Percentiles rank a stretch among this genome's conserved stretches.
Evolutionary conservation across 495 filamentous ascomycete species (phyloP).

Genomic region (Penicillium coprophilum): DNA sequence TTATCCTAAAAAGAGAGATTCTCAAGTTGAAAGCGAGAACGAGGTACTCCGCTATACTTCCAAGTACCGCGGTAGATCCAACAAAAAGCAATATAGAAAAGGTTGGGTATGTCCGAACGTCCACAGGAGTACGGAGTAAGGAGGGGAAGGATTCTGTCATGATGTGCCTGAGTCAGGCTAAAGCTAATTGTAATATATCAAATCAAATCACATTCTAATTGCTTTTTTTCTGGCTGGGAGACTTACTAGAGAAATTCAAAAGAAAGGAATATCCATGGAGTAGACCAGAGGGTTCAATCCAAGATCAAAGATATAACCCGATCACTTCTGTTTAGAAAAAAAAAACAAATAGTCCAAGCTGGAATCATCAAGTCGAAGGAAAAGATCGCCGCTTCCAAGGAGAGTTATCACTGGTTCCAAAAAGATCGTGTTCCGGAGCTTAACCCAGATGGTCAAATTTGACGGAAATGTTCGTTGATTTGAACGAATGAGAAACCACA

Average conservation of each 20-base stretch:
- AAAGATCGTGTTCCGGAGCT: constrained; percentile 26
- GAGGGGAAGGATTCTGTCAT: constrained; percentile 17
- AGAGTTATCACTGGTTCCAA: constrained; percentile 24
- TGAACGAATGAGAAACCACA: background rate
- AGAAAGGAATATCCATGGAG: background rate
- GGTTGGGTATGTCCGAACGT: constrained; percentile 14
- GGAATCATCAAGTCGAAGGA: constrained; percentile 17
- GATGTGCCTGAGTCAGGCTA: constrained; percentile 30
- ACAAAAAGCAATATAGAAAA: background rate
- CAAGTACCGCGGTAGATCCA: background rate
- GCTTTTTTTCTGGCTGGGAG: too few relatives aligned
- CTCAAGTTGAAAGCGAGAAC: too few relatives aligned
- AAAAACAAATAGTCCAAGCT: constrained; percentile 7
- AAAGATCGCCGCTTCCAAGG: constrained; percentile 23
- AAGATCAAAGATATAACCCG: background rate
- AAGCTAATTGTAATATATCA: constrained; percentile 22
- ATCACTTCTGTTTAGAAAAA: constrained; percentile 11
- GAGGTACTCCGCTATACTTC: too few relatives aligned
- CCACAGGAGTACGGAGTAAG: constrained; percentile 17
- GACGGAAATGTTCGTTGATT: background rate
- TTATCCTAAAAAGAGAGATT: background rate
- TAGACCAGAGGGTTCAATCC: background rate
- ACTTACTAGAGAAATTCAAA: too few relatives aligned
- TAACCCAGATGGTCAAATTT: constrained; percentile 17
- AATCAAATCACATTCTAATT: constrained; percentile 17